Percentiles rank a stretch among this genome's conserved stretches.
These are phyloP conservation scores for Metschnikowia cubensis DNA, from an alignment of 805 yeast genomes.

Conservation along the genomic window DNA sequence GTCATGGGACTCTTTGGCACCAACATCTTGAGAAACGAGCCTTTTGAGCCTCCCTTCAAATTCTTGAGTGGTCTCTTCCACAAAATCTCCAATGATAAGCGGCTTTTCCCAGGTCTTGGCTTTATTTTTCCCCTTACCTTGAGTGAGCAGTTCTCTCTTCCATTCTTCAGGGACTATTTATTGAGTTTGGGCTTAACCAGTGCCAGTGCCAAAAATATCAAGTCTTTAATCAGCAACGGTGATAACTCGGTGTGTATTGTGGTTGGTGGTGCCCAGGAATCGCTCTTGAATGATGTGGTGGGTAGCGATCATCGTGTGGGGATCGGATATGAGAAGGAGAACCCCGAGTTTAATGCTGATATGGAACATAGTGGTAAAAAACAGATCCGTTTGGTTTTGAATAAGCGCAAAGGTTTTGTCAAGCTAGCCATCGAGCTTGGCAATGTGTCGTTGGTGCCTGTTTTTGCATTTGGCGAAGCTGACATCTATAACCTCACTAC, in stretches of 20 bases:
- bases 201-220: constrained; percentile 71
- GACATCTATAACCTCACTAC: constrained; percentile 45
- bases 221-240: constrained; percentile 53
- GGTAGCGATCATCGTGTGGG: constrained; percentile 32
- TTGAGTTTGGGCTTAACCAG: constrained; percentile 79
- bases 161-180: constrained; percentile 83
- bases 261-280: constrained; percentile 94
- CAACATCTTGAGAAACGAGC: constrained; percentile 41
- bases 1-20: constrained; percentile 81
- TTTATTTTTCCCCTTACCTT: constrained; percentile 73
- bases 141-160: constrained; percentile 76
- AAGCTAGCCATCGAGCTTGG: constrained; percentile 79
- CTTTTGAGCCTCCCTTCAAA: constrained; percentile 33
- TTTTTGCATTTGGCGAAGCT: constrained; percentile 88
- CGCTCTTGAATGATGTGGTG: constrained; percentile 50
- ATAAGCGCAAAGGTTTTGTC: constrained; percentile 82
- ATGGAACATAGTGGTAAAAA: constrained; percentile 36
- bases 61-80: constrained; percentile 37
- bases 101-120: constrained; percentile 77
- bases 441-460: constrained; percentile 78
- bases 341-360: background rate
- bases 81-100: constrained; percentile 69
- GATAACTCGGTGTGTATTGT: constrained; percentile 83
- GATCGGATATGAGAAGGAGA: constrained; percentile 24
- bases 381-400: constrained; percentile 64